Conservation (phyloP, 2,329 filamentous ascomycete genomes). For the Tolypocladium inflatum region DNA sequence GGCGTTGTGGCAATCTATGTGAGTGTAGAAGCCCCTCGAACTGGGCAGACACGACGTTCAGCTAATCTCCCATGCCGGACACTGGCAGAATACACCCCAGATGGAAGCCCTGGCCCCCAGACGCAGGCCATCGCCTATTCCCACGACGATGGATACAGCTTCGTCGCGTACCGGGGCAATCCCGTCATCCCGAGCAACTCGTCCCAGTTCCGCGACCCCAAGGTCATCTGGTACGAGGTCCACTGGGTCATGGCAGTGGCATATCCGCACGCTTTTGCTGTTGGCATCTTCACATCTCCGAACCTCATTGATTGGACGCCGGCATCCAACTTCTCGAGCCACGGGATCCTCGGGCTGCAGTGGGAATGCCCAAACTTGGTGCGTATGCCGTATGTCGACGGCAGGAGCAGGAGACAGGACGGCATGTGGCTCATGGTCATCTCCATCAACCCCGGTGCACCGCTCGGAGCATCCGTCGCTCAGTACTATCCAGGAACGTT, state of each 20-base stretch:
- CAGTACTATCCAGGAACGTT: too few species aligned
- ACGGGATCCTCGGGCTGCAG: conserved; percentile 42
- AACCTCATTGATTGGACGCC: conserved; percentile 48
- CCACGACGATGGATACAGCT: conserved; percentile 50
- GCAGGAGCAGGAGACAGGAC: too few species aligned
- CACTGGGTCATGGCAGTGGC: conserved; percentile 50
- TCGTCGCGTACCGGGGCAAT: conserved; percentile 48
- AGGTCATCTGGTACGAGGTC: conserved; percentile 48
- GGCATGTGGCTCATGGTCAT: too few species aligned
- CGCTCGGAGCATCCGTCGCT: too few species aligned
- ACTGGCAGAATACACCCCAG: conserved; percentile 3
- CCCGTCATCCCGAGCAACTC: conserved; percentile 47
- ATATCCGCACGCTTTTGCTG: conserved; percentile 38
- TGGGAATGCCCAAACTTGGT: conserved; percentile 40
- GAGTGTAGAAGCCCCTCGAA: conserved; percentile 6
- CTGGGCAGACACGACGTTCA: background rate
- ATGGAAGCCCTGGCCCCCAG: conserved; percentile 19
- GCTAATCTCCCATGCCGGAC: conserved; percentile 8
- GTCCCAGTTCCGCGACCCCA: conserved; percentile 54
- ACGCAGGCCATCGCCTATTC: conserved; percentile 55
- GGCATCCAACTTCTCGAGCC: conserved; percentile 42
- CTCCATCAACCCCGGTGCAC: too few species aligned
- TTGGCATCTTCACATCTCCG: conserved; percentile 49
- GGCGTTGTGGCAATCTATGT: conserved; percentile 46
- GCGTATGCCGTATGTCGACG: too few species aligned